Percentiles rank a stretch among this genome's conserved stretches.
Conservation (phyloP, 2,329 filamentous ascomycete species). For the Mariannaea sp. region DNA sequence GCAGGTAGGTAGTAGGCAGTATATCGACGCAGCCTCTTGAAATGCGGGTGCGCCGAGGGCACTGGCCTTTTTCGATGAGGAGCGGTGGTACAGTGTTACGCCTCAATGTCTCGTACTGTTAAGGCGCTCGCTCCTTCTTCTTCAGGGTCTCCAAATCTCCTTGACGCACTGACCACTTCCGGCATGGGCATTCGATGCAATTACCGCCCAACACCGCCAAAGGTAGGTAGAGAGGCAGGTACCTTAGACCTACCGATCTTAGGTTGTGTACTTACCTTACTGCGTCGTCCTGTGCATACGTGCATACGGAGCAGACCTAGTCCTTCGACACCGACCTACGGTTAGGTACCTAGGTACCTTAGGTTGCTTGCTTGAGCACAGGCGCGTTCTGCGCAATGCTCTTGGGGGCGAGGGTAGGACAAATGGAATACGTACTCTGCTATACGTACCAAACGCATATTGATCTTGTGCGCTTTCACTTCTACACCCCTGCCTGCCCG, state of each 20-base stretch:
- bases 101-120: conserved; percentile 11
- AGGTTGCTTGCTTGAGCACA: no score
- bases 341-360: no score
- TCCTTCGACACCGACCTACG: no score
- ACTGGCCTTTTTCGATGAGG: conserved; percentile 1
- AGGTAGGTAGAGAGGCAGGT: background rate
- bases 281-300: no score
- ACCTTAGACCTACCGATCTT: background rate
- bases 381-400: no score
- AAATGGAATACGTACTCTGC: no score
- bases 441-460: background rate
- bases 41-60: conserved; percentile 7
- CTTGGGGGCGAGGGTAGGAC: no score
- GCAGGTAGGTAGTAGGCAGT: no score
- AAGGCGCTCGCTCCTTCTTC: background rate
- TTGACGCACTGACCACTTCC: conserved; percentile 11
- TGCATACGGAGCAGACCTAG: no score
- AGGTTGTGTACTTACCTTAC: no score
- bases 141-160: conserved; percentile 11
- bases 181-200: background rate
- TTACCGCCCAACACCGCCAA: no score
- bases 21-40: background rate
- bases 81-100: conserved; percentile 12
- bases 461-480: background rate
- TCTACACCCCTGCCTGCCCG: background rate